A percentile compares a stretch with the other conserved stretches of the same genome.
phyloP scores from a whole-genome alignment of 352 stramenopile species.

The Globisporangium viniferum region DNA sequence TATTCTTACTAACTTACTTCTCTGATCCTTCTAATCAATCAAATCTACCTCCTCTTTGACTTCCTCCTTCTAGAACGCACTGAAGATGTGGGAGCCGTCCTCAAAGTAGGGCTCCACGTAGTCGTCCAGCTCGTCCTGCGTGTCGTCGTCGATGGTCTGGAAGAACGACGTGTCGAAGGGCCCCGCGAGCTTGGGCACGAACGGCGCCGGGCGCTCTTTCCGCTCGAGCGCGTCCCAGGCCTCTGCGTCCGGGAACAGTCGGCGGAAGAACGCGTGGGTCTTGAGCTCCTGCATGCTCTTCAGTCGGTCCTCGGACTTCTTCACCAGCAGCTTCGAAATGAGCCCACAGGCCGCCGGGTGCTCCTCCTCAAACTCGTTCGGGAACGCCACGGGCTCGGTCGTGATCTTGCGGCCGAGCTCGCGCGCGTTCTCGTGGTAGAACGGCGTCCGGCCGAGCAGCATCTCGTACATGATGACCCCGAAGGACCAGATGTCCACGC shows the following conservation, averaged over 20 bases:
- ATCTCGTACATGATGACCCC: conserved; percentile 90
- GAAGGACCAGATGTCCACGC: conserved; percentile 78
- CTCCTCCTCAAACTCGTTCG: conserved; percentile 57
- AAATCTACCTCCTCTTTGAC: conserved; percentile 6
- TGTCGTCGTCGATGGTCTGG: conserved; percentile 47
- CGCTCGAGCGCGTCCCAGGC: conserved; percentile 43
- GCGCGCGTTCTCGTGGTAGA: conserved; percentile 80
- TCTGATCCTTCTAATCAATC: not conserved
- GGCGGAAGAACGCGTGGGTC: conserved; percentile 53
- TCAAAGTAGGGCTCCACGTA: conserved; percentile 58
- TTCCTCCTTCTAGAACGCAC: conserved; percentile 32
- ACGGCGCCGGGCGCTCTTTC: conserved; percentile 46
- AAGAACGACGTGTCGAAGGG: conserved; percentile 76
- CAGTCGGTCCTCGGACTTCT: conserved; percentile 41
- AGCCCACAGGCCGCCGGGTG: conserved; percentile 49
- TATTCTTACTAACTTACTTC: not conserved
- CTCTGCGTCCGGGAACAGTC: conserved; percentile 27
- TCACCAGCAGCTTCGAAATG: conserved; percentile 56
- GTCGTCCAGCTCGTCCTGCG: conserved; percentile 51
- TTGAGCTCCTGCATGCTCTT: conserved; percentile 51
- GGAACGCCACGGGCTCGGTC: conserved; percentile 59
- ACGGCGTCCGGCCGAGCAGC: conserved; percentile 79
- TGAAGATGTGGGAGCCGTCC: conserved; percentile 66
- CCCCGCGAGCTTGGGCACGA: conserved; percentile 57
- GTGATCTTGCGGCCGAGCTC: conserved; percentile 78